Conservation (phyloP, 2,329 filamentous ascomycete species). For the Aureobasidium pullulans region DNA sequence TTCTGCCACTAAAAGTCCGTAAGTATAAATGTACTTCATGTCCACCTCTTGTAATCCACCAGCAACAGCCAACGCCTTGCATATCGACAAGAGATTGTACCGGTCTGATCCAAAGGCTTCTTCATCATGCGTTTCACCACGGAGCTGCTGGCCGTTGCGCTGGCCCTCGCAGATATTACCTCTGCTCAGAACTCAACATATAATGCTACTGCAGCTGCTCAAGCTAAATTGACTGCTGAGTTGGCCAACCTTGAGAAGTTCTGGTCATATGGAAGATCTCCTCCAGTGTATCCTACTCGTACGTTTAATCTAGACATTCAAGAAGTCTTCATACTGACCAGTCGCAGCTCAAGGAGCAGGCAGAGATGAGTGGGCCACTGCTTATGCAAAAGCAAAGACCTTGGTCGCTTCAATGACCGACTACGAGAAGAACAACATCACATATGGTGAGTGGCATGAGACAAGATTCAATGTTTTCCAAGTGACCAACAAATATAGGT, state of each 20-base stretch:
- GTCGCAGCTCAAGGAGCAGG: constrained; percentile 24
- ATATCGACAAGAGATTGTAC: constrained; percentile 11
- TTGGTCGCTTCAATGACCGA: constrained; percentile 30
- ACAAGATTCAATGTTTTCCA: too few relatives aligned
- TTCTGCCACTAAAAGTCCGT: background rate
- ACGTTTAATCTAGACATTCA: background rate
- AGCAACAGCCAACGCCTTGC: background rate
- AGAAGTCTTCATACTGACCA: background rate
- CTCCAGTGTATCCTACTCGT: constrained; percentile 26
- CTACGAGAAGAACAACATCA: constrained; percentile 32
- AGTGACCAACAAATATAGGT: background rate
- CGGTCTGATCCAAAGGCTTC: constrained; percentile 1
- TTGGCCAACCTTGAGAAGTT: constrained; percentile 21
- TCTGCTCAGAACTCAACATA: constrained; percentile 10
- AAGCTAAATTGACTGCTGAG: constrained; percentile 7
- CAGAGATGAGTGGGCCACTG: constrained; percentile 26
- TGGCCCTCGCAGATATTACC: constrained; percentile 7
- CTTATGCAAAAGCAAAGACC: constrained; percentile 25
- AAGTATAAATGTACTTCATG: background rate
- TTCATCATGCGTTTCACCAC: constrained; percentile 13
- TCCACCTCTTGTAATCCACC: background rate
- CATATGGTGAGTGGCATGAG: constrained; percentile 19
- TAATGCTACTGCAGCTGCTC: constrained; percentile 7
- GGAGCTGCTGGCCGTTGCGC: constrained; percentile 9
- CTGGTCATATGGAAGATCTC: constrained; percentile 24